Percentiles rank a stretch among this genome's conserved stretches.
phyloP scores from a whole-genome alignment of 345 rosid genomes.

The Mallotus nudiflorus region DNA sequence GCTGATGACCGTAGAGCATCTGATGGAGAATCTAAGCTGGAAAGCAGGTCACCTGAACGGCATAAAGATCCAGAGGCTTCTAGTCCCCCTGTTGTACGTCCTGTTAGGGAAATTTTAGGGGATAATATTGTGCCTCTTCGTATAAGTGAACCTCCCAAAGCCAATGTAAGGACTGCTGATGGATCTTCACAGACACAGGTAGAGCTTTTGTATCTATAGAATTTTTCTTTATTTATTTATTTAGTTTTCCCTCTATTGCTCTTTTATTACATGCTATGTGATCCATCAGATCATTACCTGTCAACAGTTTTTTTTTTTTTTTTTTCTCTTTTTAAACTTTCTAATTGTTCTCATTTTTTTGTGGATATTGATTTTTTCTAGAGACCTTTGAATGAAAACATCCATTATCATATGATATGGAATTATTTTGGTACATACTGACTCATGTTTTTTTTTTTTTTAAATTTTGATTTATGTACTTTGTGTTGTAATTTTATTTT shows the following conservation, averaged over 20 bases:
- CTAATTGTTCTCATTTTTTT: no score
- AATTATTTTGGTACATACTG: background rate
- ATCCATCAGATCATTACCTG: no score
- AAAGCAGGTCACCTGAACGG: slow-evolving; percentile 75
- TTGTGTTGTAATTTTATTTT: background rate
- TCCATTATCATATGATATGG: background rate
- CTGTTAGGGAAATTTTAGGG: slow-evolving; percentile 90
- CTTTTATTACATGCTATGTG: no score
- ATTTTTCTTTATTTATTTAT: background rate
- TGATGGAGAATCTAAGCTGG: slow-evolving; percentile 57
- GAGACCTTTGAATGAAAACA: background rate
- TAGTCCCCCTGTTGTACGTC: slow-evolving; percentile 79
- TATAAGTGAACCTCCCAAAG: slow-evolving; percentile 85
- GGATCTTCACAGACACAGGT: slow-evolving; percentile 60
- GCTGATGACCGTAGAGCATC: slow-evolving; percentile 51
- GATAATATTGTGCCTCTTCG: slow-evolving; percentile 80
- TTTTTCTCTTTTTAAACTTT: no score
- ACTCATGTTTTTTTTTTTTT: background rate
- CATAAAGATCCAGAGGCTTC: slow-evolving; percentile 57
- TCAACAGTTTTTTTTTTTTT: background rate
- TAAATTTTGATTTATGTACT: background rate
- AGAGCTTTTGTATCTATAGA: slow-evolving; percentile 23
- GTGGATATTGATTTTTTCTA: background rate
- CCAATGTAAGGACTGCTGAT: slow-evolving; percentile 54
- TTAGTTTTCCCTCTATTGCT: no score